These are phyloP conservation scores for Hymenoscyphus repandus DNA, from an alignment of 2,329 filamentous ascomycete genomes.

Conservation along the genomic window DNA sequence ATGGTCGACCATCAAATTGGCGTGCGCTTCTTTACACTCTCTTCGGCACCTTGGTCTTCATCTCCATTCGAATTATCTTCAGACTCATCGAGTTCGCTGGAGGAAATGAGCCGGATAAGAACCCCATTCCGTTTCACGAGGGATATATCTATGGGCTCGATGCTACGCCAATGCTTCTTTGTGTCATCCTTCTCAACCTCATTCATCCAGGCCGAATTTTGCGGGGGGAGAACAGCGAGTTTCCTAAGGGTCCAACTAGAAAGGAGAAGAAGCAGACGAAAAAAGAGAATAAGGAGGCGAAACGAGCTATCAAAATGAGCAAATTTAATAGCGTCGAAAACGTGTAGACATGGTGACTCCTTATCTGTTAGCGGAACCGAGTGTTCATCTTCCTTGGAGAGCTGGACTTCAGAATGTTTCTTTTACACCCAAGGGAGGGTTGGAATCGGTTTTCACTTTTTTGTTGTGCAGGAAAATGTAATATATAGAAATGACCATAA, in stretches of 20 bases:
- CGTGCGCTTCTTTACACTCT: slow-evolving; percentile 33
- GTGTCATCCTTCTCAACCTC: neutral
- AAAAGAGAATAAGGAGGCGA: neutral
- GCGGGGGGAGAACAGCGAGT: slow-evolving; percentile 6
- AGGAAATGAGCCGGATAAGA: neutral
- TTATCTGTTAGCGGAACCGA: no score
- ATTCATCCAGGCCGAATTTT: slow-evolving; percentile 4
- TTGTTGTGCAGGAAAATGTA: no score
- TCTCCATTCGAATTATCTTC: slow-evolving; percentile 32
- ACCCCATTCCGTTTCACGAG: slow-evolving; percentile 1
- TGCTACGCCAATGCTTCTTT: slow-evolving; percentile 5
- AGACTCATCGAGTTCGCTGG: slow-evolving; percentile 2
- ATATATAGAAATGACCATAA: no score
- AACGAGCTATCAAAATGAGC: neutral
- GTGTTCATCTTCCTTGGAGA: no score
- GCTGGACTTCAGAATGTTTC: no score
- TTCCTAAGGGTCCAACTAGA: slow-evolving; percentile 2
- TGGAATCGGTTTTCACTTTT: no score
- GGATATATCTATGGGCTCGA: slow-evolving; percentile 3
- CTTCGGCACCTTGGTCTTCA: slow-evolving; percentile 37
- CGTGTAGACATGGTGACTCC: neutral
- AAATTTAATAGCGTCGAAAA: neutral
- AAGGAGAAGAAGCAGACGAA: slow-evolving; percentile 3
- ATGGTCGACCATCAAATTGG: slow-evolving; percentile 23
- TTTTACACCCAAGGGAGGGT: no score